Percentiles rank a stretch among this genome's conserved stretches.
These are phyloP conservation scores for Fusarium redolens DNA, from an alignment of 2,329 filamentous ascomycete genomes.

Conservation along the genomic window DNA sequence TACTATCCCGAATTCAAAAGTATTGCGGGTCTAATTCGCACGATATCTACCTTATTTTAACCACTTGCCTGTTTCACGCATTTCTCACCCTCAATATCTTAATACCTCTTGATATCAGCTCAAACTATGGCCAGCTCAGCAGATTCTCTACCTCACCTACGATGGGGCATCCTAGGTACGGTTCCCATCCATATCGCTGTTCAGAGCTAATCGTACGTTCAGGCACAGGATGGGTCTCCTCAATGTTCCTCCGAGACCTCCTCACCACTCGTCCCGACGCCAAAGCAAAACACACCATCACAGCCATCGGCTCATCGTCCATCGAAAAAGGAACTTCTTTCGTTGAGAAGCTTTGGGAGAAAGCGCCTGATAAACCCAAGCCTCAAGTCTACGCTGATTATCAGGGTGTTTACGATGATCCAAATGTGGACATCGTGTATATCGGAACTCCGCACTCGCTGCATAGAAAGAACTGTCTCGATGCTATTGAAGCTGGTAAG, in stretches of 20 bases:
- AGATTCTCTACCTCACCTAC: background rate
- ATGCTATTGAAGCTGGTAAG: conserved; percentile 57
- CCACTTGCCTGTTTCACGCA: background rate
- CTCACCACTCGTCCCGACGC: conserved; percentile 4
- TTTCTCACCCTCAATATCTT: accelerated
- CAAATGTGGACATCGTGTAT: conserved; percentile 57
- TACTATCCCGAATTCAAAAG: background rate
- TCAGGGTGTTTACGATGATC: conserved; percentile 54
- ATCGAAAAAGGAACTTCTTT: background rate
- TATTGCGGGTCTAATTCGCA: background rate
- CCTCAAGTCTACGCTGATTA: conserved; percentile 37
- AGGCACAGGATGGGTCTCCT: conserved; percentile 31
- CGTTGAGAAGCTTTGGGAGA: conserved; percentile 12
- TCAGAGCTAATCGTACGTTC: accelerated
- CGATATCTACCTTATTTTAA: background rate
- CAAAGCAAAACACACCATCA: conserved; percentile 1
- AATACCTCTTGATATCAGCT: accelerated
- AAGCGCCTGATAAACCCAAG: background rate
- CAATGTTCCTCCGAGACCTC: conserved; percentile 20
- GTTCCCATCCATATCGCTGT: accelerated
- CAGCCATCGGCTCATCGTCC: conserved; percentile 8
- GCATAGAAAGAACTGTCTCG: conserved; percentile 56
- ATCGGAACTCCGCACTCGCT: conserved; percentile 59
- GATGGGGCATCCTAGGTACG: conserved; percentile 16
- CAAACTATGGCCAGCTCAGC: background rate